These are phyloP conservation scores for Trichosporon faecale DNA, from an alignment of 1,284 basidiomycete species.

Conservation along the genomic window DNA sequence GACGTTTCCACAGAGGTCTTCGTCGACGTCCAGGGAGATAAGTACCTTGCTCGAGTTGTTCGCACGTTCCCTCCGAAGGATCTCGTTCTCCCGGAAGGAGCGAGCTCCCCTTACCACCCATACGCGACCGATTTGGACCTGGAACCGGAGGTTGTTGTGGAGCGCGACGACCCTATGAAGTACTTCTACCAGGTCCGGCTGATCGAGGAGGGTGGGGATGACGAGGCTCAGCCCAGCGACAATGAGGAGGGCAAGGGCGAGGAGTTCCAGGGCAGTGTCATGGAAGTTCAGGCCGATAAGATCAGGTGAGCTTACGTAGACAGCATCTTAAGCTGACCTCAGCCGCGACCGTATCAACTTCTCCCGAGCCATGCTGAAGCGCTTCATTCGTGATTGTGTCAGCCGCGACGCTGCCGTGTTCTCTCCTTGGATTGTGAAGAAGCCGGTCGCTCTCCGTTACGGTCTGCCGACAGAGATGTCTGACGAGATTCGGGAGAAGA, in stretches of 20 bases:
- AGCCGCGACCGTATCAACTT: slow-evolving; percentile 92
- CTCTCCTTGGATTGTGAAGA: slow-evolving; percentile 92
- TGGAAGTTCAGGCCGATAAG: slow-evolving; percentile 73
- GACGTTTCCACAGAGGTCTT: slow-evolving; percentile 62
- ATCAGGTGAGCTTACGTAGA: slow-evolving; percentile 63
- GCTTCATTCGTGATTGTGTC: slow-evolving; percentile 92
- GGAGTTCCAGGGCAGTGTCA: slow-evolving; percentile 59
- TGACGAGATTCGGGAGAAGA: slow-evolving; percentile 72
- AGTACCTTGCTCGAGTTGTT: slow-evolving; percentile 57
- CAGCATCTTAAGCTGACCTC: slow-evolving; percentile 6
- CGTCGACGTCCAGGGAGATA: slow-evolving; percentile 76
- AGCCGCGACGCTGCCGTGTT: slow-evolving; percentile 84
- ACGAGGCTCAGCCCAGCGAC: slow-evolving; percentile 5
- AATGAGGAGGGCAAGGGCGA: slow-evolving; percentile 48
- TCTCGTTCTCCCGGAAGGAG: slow-evolving; percentile 55
- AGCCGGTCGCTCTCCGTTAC: slow-evolving; percentile 73
- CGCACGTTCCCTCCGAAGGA: slow-evolving; percentile 36
- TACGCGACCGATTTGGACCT: slow-evolving; percentile 76
- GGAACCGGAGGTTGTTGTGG: slow-evolving; percentile 66
- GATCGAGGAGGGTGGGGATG: slow-evolving; percentile 41
- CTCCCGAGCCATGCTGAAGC: slow-evolving; percentile 91
- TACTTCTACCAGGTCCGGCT: slow-evolving; percentile 90
- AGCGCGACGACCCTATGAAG: slow-evolving; percentile 70
- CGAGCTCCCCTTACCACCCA: slow-evolving; percentile 43
- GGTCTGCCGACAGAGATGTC: slow-evolving; percentile 80